Base-by-base conservation (phyloP, 106 monocot species). In the Dendrobium officinale region DNA sequence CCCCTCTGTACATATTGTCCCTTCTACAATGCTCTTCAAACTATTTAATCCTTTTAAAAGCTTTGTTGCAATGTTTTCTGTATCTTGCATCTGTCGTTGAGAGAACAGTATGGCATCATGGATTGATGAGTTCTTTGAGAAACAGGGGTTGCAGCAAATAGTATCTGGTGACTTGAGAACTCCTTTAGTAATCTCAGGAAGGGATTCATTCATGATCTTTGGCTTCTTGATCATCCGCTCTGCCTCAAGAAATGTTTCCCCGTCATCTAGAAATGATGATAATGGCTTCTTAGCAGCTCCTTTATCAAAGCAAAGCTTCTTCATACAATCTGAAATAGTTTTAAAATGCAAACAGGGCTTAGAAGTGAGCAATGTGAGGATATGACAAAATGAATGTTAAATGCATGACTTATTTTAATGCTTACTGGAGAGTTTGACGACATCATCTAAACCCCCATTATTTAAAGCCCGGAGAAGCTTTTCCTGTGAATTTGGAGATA, bases 401-500 rank as follows among this genome's bases (percentile, higher is more conserved):
- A 77, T 7, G 16, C 48, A 73, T 16, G 43, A n/a, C 40, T n/a
- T 5, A 41, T 15, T 54, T 24, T 42, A 51, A 22, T 49, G 80
- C 87, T 81, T 86, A 92, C 93, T 75, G 6, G 85, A 77, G 80
- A 42, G 42, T 85, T 86, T 67, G n/a, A 77, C 78, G 20, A 55
- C 78, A 75, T 88, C 84, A 73, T 82, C 78, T 9, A 88, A 64
- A 54, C 92, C 79, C 27, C 84, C 79, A 13, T 59, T 79, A 79
- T 84, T 81, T 55, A 92, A 67, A 77, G 86, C 88, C 48, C 51
- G 73, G 48, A 85, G 88, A 68, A 94, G 92, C 51, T 85, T 97
- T 85, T 94, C 94, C 78, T 94, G 93, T 79, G 90, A 94, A 61
- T 85, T 89, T 72, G 94, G 94, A 80, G 97, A 94, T 9, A 76